A percentile compares a stretch with the other conserved stretches of the same genome.
Conservation (phyloP, 805 yeast species). For the Metschnikowia noctiluminum region DNA sequence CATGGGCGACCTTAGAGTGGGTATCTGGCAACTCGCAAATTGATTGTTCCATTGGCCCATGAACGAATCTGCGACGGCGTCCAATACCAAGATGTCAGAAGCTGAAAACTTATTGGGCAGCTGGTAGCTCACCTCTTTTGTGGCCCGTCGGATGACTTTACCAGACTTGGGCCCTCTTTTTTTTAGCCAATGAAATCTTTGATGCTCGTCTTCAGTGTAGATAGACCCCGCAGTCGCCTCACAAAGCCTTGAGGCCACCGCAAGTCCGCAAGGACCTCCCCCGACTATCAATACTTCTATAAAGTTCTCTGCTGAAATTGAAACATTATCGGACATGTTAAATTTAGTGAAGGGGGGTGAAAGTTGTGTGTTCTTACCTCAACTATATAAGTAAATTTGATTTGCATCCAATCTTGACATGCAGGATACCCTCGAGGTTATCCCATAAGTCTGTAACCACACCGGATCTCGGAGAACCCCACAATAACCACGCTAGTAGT, state of each 20-base stretch:
- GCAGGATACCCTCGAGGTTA: constrained; percentile 11
- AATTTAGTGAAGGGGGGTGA: too few relatives aligned
- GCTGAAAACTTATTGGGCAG: constrained; percentile 16
- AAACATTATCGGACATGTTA: not conserved
- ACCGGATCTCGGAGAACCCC: not conserved
- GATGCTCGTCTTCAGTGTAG: constrained; percentile 46
- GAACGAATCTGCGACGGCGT: constrained; percentile 30
- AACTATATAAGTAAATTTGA: not conserved
- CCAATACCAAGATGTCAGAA: constrained; percentile 35
- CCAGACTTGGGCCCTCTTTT: constrained; percentile 30
- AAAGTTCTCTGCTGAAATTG: constrained; percentile 20
- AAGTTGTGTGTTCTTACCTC: too few relatives aligned
- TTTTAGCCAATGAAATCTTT: constrained; percentile 43
- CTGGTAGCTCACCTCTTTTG: constrained; percentile 13
- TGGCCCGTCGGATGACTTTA: constrained; percentile 11
- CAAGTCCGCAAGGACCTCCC: constrained; percentile 46
- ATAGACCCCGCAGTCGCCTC: constrained; percentile 42
- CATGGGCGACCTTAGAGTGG: constrained; percentile 45
- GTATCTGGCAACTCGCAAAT: constrained; percentile 42
- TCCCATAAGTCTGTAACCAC: constrained; percentile 6
- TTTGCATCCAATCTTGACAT: constrained; percentile 14
- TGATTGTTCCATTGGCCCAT: constrained; percentile 44
- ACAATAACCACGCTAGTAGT: constrained; percentile 9
- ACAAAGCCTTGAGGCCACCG: constrained; percentile 39
- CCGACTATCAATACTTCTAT: constrained; percentile 41